Conservation (phyloP, 2,329 filamentous ascomycete species). For the Nannizziopsis arthrosporioides region DNA sequence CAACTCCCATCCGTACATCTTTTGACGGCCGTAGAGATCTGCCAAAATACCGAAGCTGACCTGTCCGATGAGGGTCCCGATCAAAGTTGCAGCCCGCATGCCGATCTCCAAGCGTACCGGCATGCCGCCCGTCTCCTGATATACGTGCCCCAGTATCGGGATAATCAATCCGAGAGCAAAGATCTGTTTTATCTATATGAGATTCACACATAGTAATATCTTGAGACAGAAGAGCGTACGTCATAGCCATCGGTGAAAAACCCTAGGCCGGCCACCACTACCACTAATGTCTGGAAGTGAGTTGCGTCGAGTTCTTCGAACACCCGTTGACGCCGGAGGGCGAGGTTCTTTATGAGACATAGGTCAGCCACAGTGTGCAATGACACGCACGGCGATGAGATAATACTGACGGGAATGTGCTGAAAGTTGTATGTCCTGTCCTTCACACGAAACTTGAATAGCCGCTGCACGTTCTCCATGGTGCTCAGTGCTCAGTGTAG, state of each 20-base stretch:
- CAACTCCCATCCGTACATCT: slow-evolving; percentile 42
- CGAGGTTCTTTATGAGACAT: slow-evolving; percentile 10
- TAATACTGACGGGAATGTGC: slow-evolving; percentile 14
- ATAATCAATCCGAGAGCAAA: slow-evolving; percentile 23
- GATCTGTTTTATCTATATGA: neutral
- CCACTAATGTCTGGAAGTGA: slow-evolving; percentile 15
- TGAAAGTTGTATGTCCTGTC: slow-evolving; percentile 16
- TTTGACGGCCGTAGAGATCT: slow-evolving; percentile 39
- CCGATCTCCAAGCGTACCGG: slow-evolving; percentile 27
- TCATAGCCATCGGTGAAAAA: slow-evolving; percentile 14
- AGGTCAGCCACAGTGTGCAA: neutral
- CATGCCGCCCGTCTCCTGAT: slow-evolving; percentile 31
- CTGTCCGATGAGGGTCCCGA: slow-evolving; percentile 39
- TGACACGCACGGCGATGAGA: too few species aligned
- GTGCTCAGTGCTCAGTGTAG: neutral
- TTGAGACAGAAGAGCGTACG: neutral
- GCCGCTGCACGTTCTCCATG: slow-evolving; percentile 9
- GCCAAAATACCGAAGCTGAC: slow-evolving; percentile 38
- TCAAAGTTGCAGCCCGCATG: slow-evolving; percentile 38
- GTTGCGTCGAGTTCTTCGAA: slow-evolving; percentile 16
- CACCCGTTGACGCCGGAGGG: slow-evolving; percentile 13
- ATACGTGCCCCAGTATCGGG: slow-evolving; percentile 39
- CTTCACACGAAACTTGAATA: slow-evolving; percentile 13
- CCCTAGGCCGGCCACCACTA: slow-evolving; percentile 9
- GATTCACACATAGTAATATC: slow-evolving; percentile 8